phyloP scores from a whole-genome alignment of 1,284 basidiomycete species.

The Anthracocystis setariae region DNA sequence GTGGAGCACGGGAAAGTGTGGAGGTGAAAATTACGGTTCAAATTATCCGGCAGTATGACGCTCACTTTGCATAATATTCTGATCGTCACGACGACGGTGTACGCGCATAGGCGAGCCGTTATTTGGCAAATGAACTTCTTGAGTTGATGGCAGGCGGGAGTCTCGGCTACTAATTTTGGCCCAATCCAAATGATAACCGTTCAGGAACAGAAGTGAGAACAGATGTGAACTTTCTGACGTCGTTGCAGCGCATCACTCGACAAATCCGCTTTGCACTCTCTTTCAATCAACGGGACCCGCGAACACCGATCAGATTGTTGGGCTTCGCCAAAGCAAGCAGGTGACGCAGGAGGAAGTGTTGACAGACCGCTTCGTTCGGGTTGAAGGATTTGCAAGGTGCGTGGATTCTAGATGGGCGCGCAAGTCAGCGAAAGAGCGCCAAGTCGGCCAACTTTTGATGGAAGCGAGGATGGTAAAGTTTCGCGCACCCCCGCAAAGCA shows the following conservation, averaged over 20 bases:
- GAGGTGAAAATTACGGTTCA: background rate
- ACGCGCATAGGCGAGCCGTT: too few species aligned
- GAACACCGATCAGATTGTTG: background rate
- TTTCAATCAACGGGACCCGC: background rate
- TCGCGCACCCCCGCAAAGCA: background rate
- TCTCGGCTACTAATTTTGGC: too few species aligned
- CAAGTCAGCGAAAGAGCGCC: background rate
- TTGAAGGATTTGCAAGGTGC: background rate
- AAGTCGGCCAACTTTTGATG: background rate
- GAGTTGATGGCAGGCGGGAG: background rate
- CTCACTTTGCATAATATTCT: background rate
- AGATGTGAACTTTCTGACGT: too few species aligned
- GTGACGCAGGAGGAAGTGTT: background rate
- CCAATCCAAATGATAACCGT: too few species aligned
- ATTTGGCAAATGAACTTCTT: background rate
- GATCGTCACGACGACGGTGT: too few species aligned
- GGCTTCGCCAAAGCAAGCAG: too few species aligned
- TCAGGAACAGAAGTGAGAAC: too few species aligned
- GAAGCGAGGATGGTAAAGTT: background rate
- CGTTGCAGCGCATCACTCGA: too few species aligned
- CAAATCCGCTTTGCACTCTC: too few species aligned
- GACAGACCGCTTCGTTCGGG: background rate
- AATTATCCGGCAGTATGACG: background rate
- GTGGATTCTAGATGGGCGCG: slow-evolving; percentile 2
- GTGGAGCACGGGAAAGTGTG: background rate